Evolutionary conservation across 176 grass and related monocot species (phyloP), one percentile per base, ranked within the genome.

Genomic region (Carex myosuroides): DNA sequence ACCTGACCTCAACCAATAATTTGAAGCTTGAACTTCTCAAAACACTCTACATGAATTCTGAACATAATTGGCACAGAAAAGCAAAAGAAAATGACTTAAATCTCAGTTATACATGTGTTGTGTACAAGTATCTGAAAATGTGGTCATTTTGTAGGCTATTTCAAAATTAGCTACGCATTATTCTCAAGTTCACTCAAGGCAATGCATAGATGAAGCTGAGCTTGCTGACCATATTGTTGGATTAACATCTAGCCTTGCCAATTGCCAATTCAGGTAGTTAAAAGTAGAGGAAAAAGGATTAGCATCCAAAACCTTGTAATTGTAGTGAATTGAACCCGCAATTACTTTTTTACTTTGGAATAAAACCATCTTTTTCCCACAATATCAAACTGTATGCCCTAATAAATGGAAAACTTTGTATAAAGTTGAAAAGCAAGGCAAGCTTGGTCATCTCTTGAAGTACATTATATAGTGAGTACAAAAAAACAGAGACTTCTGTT

Each of bases 171-270:
- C 85, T 85, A 95, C 91, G 67, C 91, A 98, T 83, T 93, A 90
- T 71, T 68, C 5, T 80, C 90, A 86, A 68, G 91, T 98, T 55
- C 91, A 89, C 78, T 98, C 96, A 85, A 93, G 91, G 76, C 91
- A 93, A 79, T 98, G 96, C 83, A 60, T 65, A 84, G 93, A 98
- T 87, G 96, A 98, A 93, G 87, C 86, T 89, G 92, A 98, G 88
- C 70, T 98, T 72, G 92, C 89, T 18, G 92, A 98, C 29, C 89
- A 93, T 90, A 65, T 98, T 93, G 88, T 95, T 78, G 93, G 96
- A 74, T 89, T 98, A 83, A 95, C 93, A 46, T 83, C 56, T 64
- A 95, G 88, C 81, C 96, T 98, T 85, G 92, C 91, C 53, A 93
- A 48, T 81, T 98, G 91, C 85, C 90, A 85, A 77, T 98, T 92